Conservation (phyloP, 345 rosid species). For the Litchi chinensis region DNA sequence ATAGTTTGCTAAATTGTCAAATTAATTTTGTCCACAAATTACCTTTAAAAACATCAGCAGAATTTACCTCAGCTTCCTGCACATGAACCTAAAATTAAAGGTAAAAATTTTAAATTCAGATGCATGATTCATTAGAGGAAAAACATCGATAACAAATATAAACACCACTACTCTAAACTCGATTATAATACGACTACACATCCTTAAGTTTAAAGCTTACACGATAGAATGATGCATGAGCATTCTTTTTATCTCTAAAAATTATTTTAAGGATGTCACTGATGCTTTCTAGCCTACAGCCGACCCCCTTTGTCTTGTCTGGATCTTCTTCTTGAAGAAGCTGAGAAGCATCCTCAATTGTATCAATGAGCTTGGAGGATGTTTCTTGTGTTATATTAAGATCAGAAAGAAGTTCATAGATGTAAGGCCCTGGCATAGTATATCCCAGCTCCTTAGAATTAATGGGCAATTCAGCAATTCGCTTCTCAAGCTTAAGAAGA, state of each 20-base stretch:
- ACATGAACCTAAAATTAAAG: constrained; percentile 76
- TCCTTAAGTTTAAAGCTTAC: constrained; percentile 52
- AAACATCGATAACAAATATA: constrained; percentile 13
- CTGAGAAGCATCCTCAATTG: constrained; percentile 69
- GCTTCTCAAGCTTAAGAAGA: constrained; percentile 87
- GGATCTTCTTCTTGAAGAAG: constrained; percentile 80
- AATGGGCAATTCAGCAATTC: constrained; percentile 79
- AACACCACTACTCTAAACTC: neutral
- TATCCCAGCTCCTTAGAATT: constrained; percentile 79
- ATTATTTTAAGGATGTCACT: constrained; percentile 70
- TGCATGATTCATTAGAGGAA: neutral
- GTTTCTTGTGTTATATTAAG: constrained; percentile 83
- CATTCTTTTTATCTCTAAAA: constrained; percentile 60
- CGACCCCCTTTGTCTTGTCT: constrained; percentile 43
- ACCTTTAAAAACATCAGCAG: constrained; percentile 70
- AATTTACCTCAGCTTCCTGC: constrained; percentile 61
- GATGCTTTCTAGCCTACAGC: constrained; percentile 77
- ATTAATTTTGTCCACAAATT: constrained; percentile 6
- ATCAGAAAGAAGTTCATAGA: constrained; percentile 75
- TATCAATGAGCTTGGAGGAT: constrained; percentile 67
- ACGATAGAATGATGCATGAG: constrained; percentile 71
- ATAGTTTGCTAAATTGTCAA: neutral
- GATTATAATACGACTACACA: neutral
- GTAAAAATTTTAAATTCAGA: constrained; percentile 18
- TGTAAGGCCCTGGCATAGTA: constrained; percentile 89